Base-by-base conservation (phyloP, 495 filamentous ascomycete genomes). In the Corynascus novoguineensis region DNA sequence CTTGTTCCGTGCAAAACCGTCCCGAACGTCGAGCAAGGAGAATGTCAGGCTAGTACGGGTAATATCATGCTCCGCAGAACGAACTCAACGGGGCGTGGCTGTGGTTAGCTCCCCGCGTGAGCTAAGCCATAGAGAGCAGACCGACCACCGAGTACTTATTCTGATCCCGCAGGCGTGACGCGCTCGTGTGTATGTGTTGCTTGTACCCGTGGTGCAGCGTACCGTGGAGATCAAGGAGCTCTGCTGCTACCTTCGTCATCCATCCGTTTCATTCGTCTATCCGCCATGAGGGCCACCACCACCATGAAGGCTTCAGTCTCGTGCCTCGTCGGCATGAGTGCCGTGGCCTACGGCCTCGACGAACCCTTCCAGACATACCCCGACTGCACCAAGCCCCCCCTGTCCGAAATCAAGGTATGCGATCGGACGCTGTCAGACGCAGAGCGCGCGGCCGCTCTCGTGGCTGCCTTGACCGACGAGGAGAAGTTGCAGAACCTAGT, bases 351-450 rank as follows among this genome's bases (percentile, higher is more conserved):
- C n/a, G 55, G 47, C 17, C 27, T 59, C 5, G 41, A 59, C 22
- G 40, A 37, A 22, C 56, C 56, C 0, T 68, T 68, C 31, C 53
- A 63, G 38, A 61, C 50, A n/a, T 62, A 62, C 29, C 74, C 74
- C 4, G 69, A 75, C 54, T 76, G 72, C 41, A 49, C 40, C 24
- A 53, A 60, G 21, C 68, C 68, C 1, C 71, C 68, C 9, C 58
- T 76, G 38, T 64, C 66, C 14, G 59, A 58, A 24, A 74, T 71
- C 48, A 66, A 70, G n/a, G 70, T 83, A 22, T 85, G 82, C 62
- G 64, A 85, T 48, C 62, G 69, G 0, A 73, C 71, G 1, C 73
- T 72, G 2, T 66, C 64, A 14, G 71, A 77, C 1, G 61, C 73
- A 8, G 78, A 81, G 2, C 75, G 74, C 22, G 74, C 73, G 0